Base-by-base conservation (phyloP, 495 filamentous ascomycete genomes). In the Sordaria brevicollis region DNA sequence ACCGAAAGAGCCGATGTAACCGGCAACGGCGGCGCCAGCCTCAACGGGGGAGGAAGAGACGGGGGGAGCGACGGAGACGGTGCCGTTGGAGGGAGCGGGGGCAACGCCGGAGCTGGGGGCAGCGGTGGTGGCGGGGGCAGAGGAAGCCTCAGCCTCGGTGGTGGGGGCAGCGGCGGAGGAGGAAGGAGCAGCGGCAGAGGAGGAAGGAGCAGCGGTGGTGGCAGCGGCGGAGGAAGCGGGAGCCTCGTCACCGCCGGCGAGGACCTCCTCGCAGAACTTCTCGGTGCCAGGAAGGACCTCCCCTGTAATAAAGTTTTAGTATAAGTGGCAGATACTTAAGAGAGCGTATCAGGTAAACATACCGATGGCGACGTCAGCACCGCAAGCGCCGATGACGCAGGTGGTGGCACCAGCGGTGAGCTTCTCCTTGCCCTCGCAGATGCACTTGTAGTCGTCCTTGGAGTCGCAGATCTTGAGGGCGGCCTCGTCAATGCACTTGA, bases 361-460 rank as follows among this genome's bases (percentile, higher is more conserved):
- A 81, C 79, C 71, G 13, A 78, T 54, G 25, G 81, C 81, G 5
- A 74, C 71, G 9, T 78, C 76, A 21, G 70, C 35, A 35, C 78
- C 80, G 70, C 82, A 83, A 6, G 68, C 67, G 5, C 54, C 19
- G 35, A 83, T 49, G 11, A 85, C 81, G 71, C 82, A 83, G 54
- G 57, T 21, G 19, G 80, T 81, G 49, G 80, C 82, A 13, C 68
- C 72, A 7, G 67, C 9, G 25, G 75, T 74, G 49, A 84, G 70
- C 35, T 71, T 49, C 35, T 76, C 72, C 43, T 76, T 72, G 71
- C 82, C 75, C 37, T 65, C 66, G 77, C 84, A 86, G 71, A 82
- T 78, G 76, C 84, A 85, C 43, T 72, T 54, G 72, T 77, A 79
- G 77, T 85, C 83, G 67, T 39, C 34, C 25, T 37, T 70, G 75